Conservation (phyloP, 106 monocot species). For the Cymbidium sinense region DNA sequence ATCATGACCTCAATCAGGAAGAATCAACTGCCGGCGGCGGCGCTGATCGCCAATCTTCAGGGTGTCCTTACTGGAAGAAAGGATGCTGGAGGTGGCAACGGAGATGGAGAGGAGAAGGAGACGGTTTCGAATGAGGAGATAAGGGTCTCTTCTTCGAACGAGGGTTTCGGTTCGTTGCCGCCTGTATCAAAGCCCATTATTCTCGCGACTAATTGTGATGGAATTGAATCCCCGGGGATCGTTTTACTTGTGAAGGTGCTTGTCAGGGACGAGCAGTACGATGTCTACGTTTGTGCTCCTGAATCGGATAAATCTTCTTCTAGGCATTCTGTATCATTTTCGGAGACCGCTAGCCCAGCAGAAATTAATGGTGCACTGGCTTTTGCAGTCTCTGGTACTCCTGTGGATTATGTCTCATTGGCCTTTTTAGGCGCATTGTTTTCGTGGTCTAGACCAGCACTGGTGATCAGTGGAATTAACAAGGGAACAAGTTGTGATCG, state of each 20-base stretch:
- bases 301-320: too few species aligned
- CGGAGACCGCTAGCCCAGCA: too few species aligned
- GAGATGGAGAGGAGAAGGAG: conserved; percentile 6
- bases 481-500: conserved; percentile 63
- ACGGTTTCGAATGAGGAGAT: too few species aligned
- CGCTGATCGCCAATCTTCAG: conserved; percentile 85
- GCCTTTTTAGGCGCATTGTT: conserved; percentile 62
- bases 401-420: too few species aligned
- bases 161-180: too few species aligned
- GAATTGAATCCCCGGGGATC: conserved; percentile 76
- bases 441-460: conserved; percentile 71
- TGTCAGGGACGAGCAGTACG: too few species aligned
- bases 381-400: too few species aligned
- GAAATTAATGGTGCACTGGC: too few species aligned
- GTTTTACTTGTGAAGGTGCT: conserved; percentile 61
- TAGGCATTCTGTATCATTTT: too few species aligned
- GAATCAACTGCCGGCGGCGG: conserved; percentile 38
- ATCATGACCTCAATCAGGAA: conserved; percentile 17
- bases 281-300: too few species aligned
- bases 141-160: too few species aligned
- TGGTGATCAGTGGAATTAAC: conserved; percentile 86
- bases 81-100: conserved; percentile 6
- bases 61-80: conserved; percentile 51
- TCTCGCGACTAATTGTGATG: conserved; percentile 77
- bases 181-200: too few species aligned